Base-by-base conservation (phyloP, 345 rosid genomes). In the Punica granatum region DNA sequence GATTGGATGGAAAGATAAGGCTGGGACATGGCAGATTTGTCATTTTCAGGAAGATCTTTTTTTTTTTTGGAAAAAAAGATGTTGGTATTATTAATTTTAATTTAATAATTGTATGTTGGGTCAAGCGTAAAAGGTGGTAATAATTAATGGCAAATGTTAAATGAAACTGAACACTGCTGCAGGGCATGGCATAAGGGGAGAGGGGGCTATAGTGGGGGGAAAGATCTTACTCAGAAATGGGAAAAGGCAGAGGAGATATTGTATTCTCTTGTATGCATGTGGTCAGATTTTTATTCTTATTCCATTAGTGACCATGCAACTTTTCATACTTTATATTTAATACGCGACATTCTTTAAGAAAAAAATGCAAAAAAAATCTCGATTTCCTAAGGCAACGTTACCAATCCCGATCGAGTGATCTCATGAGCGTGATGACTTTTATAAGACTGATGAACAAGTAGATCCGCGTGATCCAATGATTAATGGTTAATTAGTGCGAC, bases 211-310 rank as follows among this genome's bases (percentile, higher is more conserved):
- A 14, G 54, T 15, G 67, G 53, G 9, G 12, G 35, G 68, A 10
- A 68, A 58, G 70, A 68, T 68, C 70, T 68, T 32, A 19, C 15
- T 25, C 49, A 59, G 63, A 68, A 56, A 53, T 53, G 30, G 64
- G 64, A 30, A 46, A 46, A 68, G 42, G 5, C 6, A 36, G 31
- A 39, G n/a, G 53, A 58, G 25, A 67, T 59, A 0, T 34, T 58
- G 36, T 25, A 26, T 26, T 44, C 43, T 68, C 23, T 58, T 30
- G 64, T 58, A 37, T 2, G 64, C 64, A 39, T 58, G 70, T 39
- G 70, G 26, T 30, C 70, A 68, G 70, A 68, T 51, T 37, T 68
- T 68, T 36, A 26, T 28, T 41, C 51, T 68, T 58, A 58, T 68
- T 68, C 70, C 70, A 19, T 39, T 25, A 56, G 60, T 49, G 64